Evolutionary conservation across 345 rosid genomes (phyloP), one percentile per base, ranked within the genome.

Genomic region (Syzygium grande): DNA sequence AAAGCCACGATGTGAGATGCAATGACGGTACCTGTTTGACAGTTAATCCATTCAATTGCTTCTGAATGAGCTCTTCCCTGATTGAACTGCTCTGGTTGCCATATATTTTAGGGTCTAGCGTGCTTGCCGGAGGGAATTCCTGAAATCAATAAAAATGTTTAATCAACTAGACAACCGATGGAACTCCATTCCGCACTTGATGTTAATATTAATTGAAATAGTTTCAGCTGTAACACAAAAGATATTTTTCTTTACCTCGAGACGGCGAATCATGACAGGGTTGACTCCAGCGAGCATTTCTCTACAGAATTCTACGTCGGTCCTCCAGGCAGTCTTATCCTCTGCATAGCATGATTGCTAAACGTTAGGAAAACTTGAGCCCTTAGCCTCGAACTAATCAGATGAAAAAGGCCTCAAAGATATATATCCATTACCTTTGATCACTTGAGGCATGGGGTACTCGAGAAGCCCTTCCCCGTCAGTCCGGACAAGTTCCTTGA

Each of bases 51-150:
- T 96, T 92, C 97, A 95, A 94, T 92, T 90, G 85, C 73, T 38
- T 89, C 89, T 92, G 91, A 34, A 96, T 91, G 41, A 92, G 93
- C 80, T 93, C 95, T 88, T 86, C 89, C 73, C 89, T 86, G 79
- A 97, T 89, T 27, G 92, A 87, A 89, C 97, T 95, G 73, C 89
- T 88, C 88, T 95, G 99, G 86, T 95, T 91, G 59, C 98, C 99
- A 83, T 87, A 96, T 49, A 22, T 88, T 85, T 61, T 88, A 56
- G 92, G 93, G 87, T 95, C 96, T 22, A 97, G 89, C 87, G 91
- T 91, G 90, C 99, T 97, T 52, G 58, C 88, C 2, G 97, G 99
- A 30, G 98, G 98, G 55, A 96, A 95, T 78, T 92, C 94, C 98
- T 97, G 91, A 84, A 61, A 61, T 61, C 73, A n/a, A 61, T 29